Evolutionary conservation across 1,284 basidiomycete genomes (phyloP).

Genomic region (Rugosomyces carneus): DNA sequence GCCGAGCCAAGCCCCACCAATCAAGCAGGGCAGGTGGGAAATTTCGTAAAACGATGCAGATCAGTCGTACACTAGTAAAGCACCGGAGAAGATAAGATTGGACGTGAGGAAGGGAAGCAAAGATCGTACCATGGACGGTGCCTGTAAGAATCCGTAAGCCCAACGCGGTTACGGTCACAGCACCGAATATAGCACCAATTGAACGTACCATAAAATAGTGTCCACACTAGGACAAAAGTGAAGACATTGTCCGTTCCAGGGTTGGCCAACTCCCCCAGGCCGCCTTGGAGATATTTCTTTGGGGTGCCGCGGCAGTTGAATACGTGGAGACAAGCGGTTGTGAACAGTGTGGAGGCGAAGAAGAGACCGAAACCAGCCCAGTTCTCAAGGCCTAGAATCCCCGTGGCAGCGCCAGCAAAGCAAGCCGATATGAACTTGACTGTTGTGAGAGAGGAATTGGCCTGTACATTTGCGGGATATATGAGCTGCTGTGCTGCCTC

Average conservation of each 20-base stretch:
- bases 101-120: constrained; percentile 1
- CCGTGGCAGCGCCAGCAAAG: constrained; percentile 80
- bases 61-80: constrained; percentile 41
- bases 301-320: constrained; percentile 66
- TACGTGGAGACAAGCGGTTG: constrained; percentile 56
- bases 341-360: constrained; percentile 57
- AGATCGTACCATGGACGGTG: constrained; percentile 33
- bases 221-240: constrained; percentile 86
- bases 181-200: background rate
- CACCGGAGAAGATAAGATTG: constrained; percentile 10
- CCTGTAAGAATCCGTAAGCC: constrained; percentile 17
- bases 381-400: constrained; percentile 82
- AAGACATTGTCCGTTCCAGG: constrained; percentile 83
- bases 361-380: constrained; percentile 78
- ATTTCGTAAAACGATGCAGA: constrained; percentile 1
- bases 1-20: constrained; percentile 3
- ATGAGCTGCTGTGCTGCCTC: constrained; percentile 57
- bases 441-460: constrained; percentile 59
- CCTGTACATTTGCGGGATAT: constrained; percentile 65
- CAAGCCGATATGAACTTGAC: constrained; percentile 76
- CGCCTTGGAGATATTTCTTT: constrained; percentile 53
- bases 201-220: constrained; percentile 75
- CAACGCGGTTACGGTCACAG: constrained; percentile 1
- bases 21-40: background rate
- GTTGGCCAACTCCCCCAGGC: constrained; percentile 61